A percentile compares a stretch with the other conserved stretches of the same genome.
These are phyloP conservation scores for Kwoniella mangroviensis DNA, from an alignment of 768 basidiomycete genomes.

Conservation along the genomic window DNA sequence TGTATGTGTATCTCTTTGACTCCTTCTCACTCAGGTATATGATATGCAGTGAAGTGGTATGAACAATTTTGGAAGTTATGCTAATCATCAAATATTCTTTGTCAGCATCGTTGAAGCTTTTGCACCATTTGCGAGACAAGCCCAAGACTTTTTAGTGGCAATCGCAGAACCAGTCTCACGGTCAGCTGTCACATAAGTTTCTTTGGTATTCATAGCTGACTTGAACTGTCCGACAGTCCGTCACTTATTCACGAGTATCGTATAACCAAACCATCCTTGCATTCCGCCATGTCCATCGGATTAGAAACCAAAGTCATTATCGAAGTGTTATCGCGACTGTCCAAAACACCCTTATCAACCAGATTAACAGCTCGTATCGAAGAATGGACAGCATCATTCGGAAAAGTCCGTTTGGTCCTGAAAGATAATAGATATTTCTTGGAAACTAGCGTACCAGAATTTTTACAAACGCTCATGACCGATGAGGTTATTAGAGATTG, in stretches of 20 bases:
- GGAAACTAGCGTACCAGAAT: conserved; percentile 93
- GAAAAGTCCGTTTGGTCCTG: conserved; percentile 96
- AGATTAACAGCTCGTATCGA: conserved; percentile 84
- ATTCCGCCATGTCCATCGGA: conserved; percentile 98
- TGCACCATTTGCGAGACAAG: conserved; percentile 95
- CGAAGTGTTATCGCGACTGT: conserved; percentile 68
- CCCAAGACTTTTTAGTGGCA: conserved; percentile 96
- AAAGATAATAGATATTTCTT: conserved; percentile 98
- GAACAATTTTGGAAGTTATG: conserved; percentile 61
- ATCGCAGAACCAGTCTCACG: conserved; percentile 98
- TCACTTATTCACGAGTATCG: conserved; percentile 99
- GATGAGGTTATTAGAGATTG: conserved; percentile 68
- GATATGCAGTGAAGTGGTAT: neutral
- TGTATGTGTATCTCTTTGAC: conserved; percentile 39
- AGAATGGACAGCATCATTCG: conserved; percentile 91
- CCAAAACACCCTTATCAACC: conserved; percentile 89
- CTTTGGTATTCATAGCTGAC: neutral
- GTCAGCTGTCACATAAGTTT: conserved; percentile 62
- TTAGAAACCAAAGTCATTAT: conserved; percentile 98
- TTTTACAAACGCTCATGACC: conserved; percentile 81
- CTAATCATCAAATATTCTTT: conserved; percentile 55
- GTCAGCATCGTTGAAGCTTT: conserved; percentile 94
- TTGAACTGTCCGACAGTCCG: conserved; percentile 65
- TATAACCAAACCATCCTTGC: conserved; percentile 94
- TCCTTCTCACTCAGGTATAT: neutral